phyloP scores from a whole-genome alignment of 1,284 basidiomycete species.

The Melampsora allii-populina region DNA sequence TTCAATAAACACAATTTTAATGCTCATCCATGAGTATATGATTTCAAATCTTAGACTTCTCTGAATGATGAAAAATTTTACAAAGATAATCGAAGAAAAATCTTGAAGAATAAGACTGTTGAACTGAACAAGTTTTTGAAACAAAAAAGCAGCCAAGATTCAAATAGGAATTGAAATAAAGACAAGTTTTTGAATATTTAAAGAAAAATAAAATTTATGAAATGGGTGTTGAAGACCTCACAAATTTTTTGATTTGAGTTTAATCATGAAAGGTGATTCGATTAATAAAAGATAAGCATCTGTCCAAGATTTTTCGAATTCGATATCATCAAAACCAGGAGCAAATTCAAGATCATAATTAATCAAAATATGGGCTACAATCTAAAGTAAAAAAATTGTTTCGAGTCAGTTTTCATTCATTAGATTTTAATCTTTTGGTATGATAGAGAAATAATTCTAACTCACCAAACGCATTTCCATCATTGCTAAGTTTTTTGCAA shows the following conservation, averaged over 20 bases:
- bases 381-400: neutral
- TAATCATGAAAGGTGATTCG: constrained; percentile 20
- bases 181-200: too few species aligned
- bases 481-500: constrained; percentile 45
- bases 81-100: too few species aligned
- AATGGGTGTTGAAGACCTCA: too few species aligned
- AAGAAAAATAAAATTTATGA: too few species aligned
- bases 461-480: constrained; percentile 35
- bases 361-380: constrained; percentile 16
- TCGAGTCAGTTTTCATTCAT: neutral
- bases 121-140: too few species aligned
- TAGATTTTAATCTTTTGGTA: neutral
- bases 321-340: constrained; percentile 24
- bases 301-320: constrained; percentile 33
- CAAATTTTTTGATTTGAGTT: constrained; percentile 2
- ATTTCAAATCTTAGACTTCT: too few species aligned
- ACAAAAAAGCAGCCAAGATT: too few species aligned
- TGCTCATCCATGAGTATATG: too few species aligned
- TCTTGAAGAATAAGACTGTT: too few species aligned
- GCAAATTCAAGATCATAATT: constrained; percentile 27
- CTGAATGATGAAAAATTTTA: too few species aligned
- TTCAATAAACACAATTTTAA: too few species aligned
- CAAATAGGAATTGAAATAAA: too few species aligned
- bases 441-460: neutral
- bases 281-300: constrained; percentile 36